Percentiles rank a stretch among this genome's conserved stretches.
These are phyloP conservation scores for Boletales sp. DNA, from an alignment of 768 basidiomycete genomes.

Conservation along the genomic window DNA sequence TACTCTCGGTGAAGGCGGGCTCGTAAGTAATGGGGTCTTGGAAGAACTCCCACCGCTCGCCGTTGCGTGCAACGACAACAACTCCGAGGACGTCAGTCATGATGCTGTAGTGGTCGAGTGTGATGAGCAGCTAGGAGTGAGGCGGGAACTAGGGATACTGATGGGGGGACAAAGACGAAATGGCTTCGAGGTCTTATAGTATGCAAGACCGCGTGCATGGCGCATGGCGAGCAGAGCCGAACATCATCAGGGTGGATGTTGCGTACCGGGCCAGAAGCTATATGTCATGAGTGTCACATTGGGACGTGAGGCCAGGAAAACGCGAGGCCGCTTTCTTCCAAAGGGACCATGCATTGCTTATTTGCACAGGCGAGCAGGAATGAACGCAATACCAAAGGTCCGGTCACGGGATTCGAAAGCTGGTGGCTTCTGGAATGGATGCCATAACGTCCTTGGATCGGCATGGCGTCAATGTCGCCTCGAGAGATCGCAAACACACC, in stretches of 20 bases:
- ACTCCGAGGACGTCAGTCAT: conserved; percentile 66
- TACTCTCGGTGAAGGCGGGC: conserved; percentile 61
- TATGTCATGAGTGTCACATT: conserved; percentile 19
- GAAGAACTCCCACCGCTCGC: conserved; percentile 65
- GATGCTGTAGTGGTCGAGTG: conserved; percentile 11
- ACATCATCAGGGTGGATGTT: conserved; percentile 19
- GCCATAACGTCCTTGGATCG: background rate
- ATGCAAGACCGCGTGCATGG: conserved; percentile 23
- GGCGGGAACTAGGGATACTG: conserved; percentile 16
- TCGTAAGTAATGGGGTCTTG: conserved; percentile 72
- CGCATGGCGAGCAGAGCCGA: conserved; percentile 28
- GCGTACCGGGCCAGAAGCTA: conserved; percentile 16
- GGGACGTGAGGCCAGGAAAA: conserved; percentile 25
- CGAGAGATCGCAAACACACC: conserved; percentile 5
- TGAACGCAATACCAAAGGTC: conserved; percentile 23
- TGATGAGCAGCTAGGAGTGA: conserved; percentile 13
- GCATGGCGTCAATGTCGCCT: conserved; percentile 1
- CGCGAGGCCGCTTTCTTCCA: conserved; percentile 32
- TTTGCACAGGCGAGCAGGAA: conserved; percentile 28
- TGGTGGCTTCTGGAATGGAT: conserved; percentile 15
- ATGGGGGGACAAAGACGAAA: conserved; percentile 9
- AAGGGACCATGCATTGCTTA: conserved; percentile 24
- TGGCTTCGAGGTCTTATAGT: conserved; percentile 22
- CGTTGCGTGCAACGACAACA: conserved; percentile 75
- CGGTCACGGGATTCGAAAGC: conserved; percentile 12